Conservation (phyloP, 2,329 filamentous ascomycete genomes). For the Didymella pomorum region DNA sequence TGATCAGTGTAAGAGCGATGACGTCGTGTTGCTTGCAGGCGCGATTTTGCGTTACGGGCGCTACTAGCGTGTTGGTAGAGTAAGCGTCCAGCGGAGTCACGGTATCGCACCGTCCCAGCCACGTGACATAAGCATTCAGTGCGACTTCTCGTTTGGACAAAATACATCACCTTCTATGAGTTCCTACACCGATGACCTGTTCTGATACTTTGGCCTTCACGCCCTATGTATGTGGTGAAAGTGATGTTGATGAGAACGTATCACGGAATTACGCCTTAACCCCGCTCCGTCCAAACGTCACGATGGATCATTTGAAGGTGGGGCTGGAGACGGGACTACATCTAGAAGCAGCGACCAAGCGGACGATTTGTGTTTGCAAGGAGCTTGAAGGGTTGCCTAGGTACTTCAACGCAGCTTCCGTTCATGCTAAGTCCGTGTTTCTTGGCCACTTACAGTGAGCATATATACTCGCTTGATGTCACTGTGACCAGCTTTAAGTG, state of each 20-base stretch:
- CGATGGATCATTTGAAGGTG: neutral
- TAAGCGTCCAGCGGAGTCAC: slow-evolving; percentile 14
- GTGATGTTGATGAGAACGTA: neutral
- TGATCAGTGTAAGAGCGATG: slow-evolving; percentile 19
- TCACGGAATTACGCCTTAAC: slow-evolving; percentile 2
- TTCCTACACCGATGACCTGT: neutral
- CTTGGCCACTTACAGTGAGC: neutral
- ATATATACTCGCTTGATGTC: neutral
- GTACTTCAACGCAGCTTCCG: neutral
- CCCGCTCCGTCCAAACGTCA: slow-evolving; percentile 11
- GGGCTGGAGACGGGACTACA: neutral
- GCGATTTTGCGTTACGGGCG: slow-evolving; percentile 1
- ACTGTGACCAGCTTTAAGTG: neutral
- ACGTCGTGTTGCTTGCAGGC: slow-evolving; percentile 9
- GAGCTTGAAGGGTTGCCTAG: neutral
- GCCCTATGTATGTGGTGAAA: neutral
- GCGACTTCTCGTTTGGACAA: neutral
- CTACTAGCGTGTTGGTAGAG: slow-evolving; percentile 16
- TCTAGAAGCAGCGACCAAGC: neutral
- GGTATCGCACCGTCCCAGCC: slow-evolving; percentile 4
- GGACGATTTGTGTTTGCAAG: neutral
- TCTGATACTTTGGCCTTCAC: neutral
- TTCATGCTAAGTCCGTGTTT: slow-evolving; percentile 3
- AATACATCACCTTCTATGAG: neutral
- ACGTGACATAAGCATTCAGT: slow-evolving; percentile 6